Percentiles rank a stretch among this genome's conserved stretches.
These are phyloP conservation scores for Euphorbia schlechtendalii DNA, from an alignment of 441 rosid genomes.

Conservation along the genomic window DNA sequence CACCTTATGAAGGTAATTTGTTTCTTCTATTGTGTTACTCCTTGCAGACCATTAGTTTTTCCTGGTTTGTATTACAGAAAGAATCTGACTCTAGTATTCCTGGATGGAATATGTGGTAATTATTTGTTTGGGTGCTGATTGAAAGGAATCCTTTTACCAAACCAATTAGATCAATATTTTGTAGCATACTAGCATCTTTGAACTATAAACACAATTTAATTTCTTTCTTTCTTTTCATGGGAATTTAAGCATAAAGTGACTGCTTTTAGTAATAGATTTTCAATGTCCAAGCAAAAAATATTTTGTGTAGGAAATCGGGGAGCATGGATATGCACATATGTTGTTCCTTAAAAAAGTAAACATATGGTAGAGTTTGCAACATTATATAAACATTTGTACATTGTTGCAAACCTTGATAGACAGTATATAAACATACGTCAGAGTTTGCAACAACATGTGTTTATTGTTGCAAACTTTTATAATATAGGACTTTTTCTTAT, in stretches of 20 bases:
- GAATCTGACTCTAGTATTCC: not conserved
- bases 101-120: not conserved
- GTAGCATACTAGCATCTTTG: not conserved
- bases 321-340: not conserved
- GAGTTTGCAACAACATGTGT: too few relatives aligned
- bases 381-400: too few relatives aligned
- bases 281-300: not conserved
- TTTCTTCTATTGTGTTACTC: not conserved
- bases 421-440: too few relatives aligned
- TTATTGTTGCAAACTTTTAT: too few relatives aligned
- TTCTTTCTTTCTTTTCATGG: not conserved
- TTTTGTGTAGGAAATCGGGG: not conserved
- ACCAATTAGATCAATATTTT: not conserved
- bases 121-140: constrained; percentile 1
- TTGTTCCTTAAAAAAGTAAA: not conserved
- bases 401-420: too few relatives aligned
- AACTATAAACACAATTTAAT: not conserved
- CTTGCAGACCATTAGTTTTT: not conserved
- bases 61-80: not conserved
- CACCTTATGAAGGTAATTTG: constrained; percentile 26
- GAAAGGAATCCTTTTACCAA: not conserved
- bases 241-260: not conserved
- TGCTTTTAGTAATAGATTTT: not conserved
- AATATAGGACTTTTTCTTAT: too few relatives aligned
- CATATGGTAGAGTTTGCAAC: too few relatives aligned